Conservation (phyloP, 805 yeast species). For the Ogataea angusta region DNA sequence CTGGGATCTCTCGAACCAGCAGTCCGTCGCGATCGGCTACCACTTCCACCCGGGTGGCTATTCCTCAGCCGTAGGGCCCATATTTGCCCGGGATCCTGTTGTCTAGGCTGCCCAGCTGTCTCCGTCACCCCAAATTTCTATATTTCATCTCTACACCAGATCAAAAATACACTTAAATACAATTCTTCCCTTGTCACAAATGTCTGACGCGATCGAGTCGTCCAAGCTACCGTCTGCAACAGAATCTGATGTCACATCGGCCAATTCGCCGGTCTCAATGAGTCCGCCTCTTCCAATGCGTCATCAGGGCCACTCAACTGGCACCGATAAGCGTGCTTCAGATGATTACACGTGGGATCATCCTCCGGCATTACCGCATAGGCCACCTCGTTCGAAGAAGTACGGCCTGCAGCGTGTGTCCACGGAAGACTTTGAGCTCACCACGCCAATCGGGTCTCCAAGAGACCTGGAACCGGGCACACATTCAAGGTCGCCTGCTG, state of each 20-base stretch:
- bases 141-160: conserved; percentile 6
- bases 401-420: conserved; percentile 14
- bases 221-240: too few species aligned
- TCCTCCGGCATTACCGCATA: conserved; percentile 13
- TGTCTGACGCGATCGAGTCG: too few species aligned
- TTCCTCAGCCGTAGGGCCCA: too few species aligned
- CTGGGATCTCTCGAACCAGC: too few species aligned
- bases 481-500: not conserved
- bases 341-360: not conserved
- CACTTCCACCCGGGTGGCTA: too few species aligned
- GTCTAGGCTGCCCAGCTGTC: too few species aligned
- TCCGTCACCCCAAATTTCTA: too few species aligned
- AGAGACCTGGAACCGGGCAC: not conserved
- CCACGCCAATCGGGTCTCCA: conserved; percentile 10
- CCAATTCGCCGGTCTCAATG: not conserved
- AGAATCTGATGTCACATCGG: not conserved
- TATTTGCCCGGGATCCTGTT: too few species aligned
- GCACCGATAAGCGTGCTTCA: too few species aligned
- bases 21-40: too few species aligned
- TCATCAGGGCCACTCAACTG: too few species aligned
- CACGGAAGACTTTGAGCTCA: conserved; percentile 15
- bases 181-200: too few species aligned
- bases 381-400: conserved; percentile 8
- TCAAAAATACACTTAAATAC: not conserved
- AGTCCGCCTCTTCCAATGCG: not conserved